Evolutionary conservation across 306 rosid species (phyloP).

Genomic region (Pterocarpus macrocarpus): DNA sequence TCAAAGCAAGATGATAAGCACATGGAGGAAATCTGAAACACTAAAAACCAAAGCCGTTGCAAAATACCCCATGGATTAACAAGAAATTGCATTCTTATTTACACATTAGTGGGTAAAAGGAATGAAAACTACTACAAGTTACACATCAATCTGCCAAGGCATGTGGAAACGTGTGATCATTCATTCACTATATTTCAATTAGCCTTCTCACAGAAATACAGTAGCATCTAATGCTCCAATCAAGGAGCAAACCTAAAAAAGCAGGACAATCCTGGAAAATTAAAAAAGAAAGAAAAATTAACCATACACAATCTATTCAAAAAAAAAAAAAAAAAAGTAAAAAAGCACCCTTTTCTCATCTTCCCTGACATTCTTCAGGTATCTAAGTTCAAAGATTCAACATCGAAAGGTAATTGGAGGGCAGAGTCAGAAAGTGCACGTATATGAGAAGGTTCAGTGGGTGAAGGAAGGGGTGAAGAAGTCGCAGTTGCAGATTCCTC

Average conservation of each 20-base stretch:
- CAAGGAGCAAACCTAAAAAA: constrained; percentile 44
- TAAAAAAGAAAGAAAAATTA: constrained; percentile 18
- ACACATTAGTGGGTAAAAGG: not conserved
- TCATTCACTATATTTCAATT: constrained; percentile 38
- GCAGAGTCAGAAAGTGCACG: constrained; percentile 48
- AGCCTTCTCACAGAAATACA: constrained; percentile 41
- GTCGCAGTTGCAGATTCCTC: constrained; percentile 50
- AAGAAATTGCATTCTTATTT: constrained; percentile 3
- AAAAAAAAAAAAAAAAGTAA: not conserved
- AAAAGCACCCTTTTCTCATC: constrained; percentile 11
- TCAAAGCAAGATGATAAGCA: constrained; percentile 29
- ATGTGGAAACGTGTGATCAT: constrained; percentile 19
- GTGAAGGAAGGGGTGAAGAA: constrained; percentile 33
- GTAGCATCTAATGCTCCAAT: constrained; percentile 41
- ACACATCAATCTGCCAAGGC: constrained; percentile 29
- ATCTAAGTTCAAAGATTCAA: constrained; percentile 37
- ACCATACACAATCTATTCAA: constrained; percentile 42
- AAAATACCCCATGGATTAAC: not conserved
- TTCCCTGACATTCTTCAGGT: constrained; percentile 18
- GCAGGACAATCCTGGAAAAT: constrained; percentile 20
- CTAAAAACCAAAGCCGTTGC: not conserved
- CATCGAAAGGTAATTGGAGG: constrained; percentile 42
- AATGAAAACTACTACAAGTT: constrained; percentile 4
- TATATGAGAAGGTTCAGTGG: not conserved
- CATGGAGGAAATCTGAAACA: constrained; percentile 14